Base-by-base conservation (phyloP, 2,329 filamentous ascomycete species). In the Zelopaecilomyces penicillatus region DNA sequence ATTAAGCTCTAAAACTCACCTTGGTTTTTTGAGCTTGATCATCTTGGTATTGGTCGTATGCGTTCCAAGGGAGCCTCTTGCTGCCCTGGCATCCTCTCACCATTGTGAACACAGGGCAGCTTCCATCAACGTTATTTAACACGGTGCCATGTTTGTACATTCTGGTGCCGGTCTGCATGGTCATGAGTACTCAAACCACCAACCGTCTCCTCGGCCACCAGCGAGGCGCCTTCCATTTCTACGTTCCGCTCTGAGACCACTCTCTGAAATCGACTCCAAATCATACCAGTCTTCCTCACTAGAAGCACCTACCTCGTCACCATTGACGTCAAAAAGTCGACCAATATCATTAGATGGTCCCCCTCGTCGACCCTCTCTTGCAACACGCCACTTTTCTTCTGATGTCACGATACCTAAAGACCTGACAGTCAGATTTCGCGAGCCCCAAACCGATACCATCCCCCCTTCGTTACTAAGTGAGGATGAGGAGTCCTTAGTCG, bases 81-180 rank as follows among this genome's bases (percentile, higher is more conserved):
- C 42, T 37, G 35, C 34, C 42, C 34, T 44, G 45, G 34, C 35
- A 36, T 33, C 28, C 33, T n/a, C 19, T 28, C 30, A 37, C 28
- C 26, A 31, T 39, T 32, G 29, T 19, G 26, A 30, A 41, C 38
- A 37, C 11, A 41, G 30, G 42, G 38, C 30, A 29, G 42, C 12
- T 9, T 36, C 19, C n/a, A 37, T 43, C 35, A 32, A 46, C 33
- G 27, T 9, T n/a, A 31, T 29, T 27, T 33, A 8, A 2, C n/a
- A 30, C 35, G 26, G 19, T 36, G 30, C 19, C 41, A 80, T 81
- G 77, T 77, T 80, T 56, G 63, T 80, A 31, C 77, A 80, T 54
- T 68, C 75, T 12, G 76, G 75, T 38, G 76, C 76, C 41, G 74
- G 75, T 61, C 66, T 80, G 19, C 76, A 80, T 56, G 76, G 76